Evolutionary conservation across 106 monocot species (phyloP).

Genomic region (Platanthera zijinensis): DNA sequence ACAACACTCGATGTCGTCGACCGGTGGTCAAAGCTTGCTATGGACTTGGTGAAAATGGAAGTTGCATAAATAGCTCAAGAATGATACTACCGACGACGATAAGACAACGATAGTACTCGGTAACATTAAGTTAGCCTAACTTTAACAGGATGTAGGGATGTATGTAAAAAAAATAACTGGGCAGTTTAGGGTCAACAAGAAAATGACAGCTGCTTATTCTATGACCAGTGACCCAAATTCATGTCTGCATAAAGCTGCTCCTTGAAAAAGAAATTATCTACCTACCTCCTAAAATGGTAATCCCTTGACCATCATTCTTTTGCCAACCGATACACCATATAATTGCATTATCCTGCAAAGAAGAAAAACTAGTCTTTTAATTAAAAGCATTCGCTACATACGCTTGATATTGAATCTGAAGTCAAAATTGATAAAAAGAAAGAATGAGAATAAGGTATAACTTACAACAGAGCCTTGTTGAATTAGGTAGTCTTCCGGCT

Average conservation of each 20-base stretch:
- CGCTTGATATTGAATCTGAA: too few relatives aligned
- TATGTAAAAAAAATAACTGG: neutral
- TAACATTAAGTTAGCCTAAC: too few relatives aligned
- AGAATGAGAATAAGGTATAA: slow-evolving; percentile 5
- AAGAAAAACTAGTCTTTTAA: neutral
- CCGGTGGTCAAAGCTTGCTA: too few relatives aligned
- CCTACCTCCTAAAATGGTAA: slow-evolving; percentile 93
- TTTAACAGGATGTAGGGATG: neutral
- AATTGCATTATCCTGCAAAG: slow-evolving; percentile 48
- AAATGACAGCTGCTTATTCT: neutral
- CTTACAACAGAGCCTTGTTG: slow-evolving; percentile 74
- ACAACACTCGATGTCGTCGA: too few relatives aligned
- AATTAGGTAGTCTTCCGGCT: slow-evolving; percentile 84
- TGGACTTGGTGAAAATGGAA: too few relatives aligned
- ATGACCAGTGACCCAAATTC: neutral
- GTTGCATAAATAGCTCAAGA: too few relatives aligned
- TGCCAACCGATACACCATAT: slow-evolving; percentile 99
- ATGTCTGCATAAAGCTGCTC: neutral
- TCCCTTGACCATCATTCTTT: slow-evolving; percentile 63
- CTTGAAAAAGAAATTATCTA: neutral
- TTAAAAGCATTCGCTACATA: neutral
- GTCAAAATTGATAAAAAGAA: neutral
- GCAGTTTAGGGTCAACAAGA: neutral
- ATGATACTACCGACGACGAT: too few relatives aligned
- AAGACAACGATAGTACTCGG: too few relatives aligned